Evolutionary conservation across 2,329 filamentous ascomycete genomes (phyloP).

Genomic region (Exophiala sideris): DNA sequence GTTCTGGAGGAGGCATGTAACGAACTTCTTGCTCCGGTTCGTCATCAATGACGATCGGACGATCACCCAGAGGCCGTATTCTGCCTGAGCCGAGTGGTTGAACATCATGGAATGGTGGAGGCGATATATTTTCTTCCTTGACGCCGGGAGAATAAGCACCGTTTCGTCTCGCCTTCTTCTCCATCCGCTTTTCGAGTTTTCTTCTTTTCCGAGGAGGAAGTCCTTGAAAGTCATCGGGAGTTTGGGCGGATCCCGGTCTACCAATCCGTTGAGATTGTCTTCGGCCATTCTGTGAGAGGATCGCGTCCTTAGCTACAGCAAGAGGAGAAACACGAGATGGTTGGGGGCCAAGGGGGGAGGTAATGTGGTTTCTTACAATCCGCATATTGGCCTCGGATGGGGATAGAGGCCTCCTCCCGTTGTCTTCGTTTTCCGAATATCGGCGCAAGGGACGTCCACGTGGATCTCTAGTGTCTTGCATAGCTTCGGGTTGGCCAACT

Average conservation of each 20-base stretch:
- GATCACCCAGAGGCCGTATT: constrained; percentile 36
- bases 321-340: constrained; percentile 65
- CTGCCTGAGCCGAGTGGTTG: constrained; percentile 39
- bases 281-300: constrained; percentile 55
- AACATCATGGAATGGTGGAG: constrained; percentile 52
- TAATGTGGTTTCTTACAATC: constrained; percentile 69
- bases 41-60: constrained; percentile 48
- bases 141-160: constrained; percentile 47
- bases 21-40: constrained; percentile 34
- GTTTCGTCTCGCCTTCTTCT: constrained; percentile 31
- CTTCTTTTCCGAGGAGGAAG: constrained; percentile 52
- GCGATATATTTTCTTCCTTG: constrained; percentile 62
- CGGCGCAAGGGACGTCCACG: constrained; percentile 26
- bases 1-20: constrained; percentile 22
- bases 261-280: constrained; percentile 30
- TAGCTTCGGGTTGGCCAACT: constrained; percentile 9
- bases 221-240: constrained; percentile 30
- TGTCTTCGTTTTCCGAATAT: constrained; percentile 28
- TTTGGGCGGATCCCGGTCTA: constrained; percentile 43
- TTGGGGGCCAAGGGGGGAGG: constrained; percentile 70
- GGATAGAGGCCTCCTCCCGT: constrained; percentile 21
- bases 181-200: constrained; percentile 42
- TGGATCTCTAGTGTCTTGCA: constrained; percentile 26
- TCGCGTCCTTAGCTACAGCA: constrained; percentile 50
- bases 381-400: constrained; percentile 48